Evolutionary conservation across 2,329 filamentous ascomycete species (phyloP).

Genomic region (Monosporascus sp.): DNA sequence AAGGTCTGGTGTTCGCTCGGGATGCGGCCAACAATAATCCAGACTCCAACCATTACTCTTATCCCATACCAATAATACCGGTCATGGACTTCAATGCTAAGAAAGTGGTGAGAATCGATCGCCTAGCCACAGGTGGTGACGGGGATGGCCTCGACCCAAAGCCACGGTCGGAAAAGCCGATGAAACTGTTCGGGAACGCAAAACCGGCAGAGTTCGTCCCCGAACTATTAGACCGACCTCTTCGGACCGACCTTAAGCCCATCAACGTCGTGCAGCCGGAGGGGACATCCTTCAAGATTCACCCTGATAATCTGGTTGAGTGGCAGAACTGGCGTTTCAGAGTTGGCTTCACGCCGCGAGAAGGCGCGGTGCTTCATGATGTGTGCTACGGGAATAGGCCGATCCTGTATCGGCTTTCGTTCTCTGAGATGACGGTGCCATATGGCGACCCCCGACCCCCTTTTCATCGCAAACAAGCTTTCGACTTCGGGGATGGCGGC

Average conservation of each 20-base stretch:
- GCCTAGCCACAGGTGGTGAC: constrained; percentile 43
- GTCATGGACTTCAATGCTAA: constrained; percentile 53
- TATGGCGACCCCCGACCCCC: constrained; percentile 58
- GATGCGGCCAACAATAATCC: constrained; percentile 36
- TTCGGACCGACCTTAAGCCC: constrained; percentile 55
- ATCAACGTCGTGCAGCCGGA: constrained; percentile 63
- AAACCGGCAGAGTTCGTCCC: constrained; percentile 41
- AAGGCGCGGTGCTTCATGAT: constrained; percentile 58
- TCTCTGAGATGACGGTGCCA: constrained; percentile 59
- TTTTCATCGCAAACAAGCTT: constrained; percentile 61
- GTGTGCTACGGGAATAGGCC: constrained; percentile 54
- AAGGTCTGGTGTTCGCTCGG: constrained; percentile 44
- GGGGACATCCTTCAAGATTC: constrained; percentile 26
- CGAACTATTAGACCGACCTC: constrained; percentile 42
- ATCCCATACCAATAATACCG: constrained; percentile 53
- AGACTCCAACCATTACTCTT: constrained; percentile 59
- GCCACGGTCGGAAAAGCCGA: constrained; percentile 32
- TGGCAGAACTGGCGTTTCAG: constrained; percentile 51
- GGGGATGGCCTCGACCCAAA: constrained; percentile 38
- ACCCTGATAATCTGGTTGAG: constrained; percentile 23
- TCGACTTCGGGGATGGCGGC: constrained; percentile 64
- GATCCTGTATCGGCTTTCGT: constrained; percentile 52
- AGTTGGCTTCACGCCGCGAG: constrained; percentile 55
- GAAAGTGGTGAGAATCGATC: constrained; percentile 51
- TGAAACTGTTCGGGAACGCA: constrained; percentile 39